A percentile compares a stretch with the other conserved stretches of the same genome.
Evolutionary conservation across 495 filamentous ascomycete species (phyloP).

Genomic region (Xylaria scruposa): DNA sequence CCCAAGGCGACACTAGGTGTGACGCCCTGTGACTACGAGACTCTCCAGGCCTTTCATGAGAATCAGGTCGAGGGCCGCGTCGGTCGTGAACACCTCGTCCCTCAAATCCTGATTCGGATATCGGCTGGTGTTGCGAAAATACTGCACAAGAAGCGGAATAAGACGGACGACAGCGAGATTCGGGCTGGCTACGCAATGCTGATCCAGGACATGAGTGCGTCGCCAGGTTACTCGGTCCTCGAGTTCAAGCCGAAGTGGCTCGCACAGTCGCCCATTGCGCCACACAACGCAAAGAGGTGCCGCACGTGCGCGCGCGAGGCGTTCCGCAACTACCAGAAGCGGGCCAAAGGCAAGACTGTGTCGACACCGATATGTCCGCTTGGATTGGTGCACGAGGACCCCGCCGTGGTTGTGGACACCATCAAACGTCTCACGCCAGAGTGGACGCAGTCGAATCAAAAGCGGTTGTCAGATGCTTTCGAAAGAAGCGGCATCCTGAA

Average conservation of each 20-base stretch:
- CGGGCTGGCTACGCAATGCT: conserved; percentile 70
- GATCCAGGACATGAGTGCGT: conserved; percentile 77
- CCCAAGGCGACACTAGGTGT: conserved; percentile 62
- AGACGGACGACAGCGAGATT: conserved; percentile 54
- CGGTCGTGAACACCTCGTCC: conserved; percentile 61
- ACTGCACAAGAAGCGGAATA: conserved; percentile 34
- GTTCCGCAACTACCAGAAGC: conserved; percentile 52
- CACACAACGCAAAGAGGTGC: conserved; percentile 68
- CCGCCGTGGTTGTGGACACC: conserved; percentile 41
- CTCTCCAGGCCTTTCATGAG: conserved; percentile 65
- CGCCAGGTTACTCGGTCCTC: conserved; percentile 55
- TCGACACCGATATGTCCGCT: conserved; percentile 44
- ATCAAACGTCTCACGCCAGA: conserved; percentile 41
- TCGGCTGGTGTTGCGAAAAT: conserved; percentile 49
- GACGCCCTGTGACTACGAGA: conserved; percentile 59
- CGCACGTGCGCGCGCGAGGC: conserved; percentile 84
- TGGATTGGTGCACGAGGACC: conserved; percentile 44
- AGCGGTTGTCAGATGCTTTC: conserved; percentile 32
- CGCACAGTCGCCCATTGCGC: conserved; percentile 79
- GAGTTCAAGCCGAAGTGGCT: conserved; percentile 99
- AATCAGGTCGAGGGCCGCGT: conserved; percentile 65
- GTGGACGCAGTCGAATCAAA: conserved; percentile 38
- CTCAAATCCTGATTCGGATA: conserved; percentile 64
- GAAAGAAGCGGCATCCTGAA: conserved; percentile 44
- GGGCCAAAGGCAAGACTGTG: conserved; percentile 31